Percentiles rank a stretch among this genome's conserved stretches.
These are phyloP conservation scores for Pestalotiopsis sp. DNA, from an alignment of 2,329 filamentous ascomycete species.

Conservation along the genomic window DNA sequence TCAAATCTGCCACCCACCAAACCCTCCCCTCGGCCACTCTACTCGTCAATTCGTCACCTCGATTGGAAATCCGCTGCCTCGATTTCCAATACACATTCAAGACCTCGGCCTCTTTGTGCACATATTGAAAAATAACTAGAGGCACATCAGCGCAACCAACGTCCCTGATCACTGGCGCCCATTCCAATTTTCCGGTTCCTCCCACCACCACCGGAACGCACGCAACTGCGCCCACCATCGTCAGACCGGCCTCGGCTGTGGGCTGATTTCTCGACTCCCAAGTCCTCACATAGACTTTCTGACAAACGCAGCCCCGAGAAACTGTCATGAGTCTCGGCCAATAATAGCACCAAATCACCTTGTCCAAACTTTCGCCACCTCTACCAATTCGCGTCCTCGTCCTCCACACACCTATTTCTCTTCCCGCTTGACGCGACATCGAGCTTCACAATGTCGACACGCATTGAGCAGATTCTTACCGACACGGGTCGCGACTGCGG, in stretches of 20 bases:
- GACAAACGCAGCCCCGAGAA: background rate
- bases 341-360: background rate
- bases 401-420: background rate
- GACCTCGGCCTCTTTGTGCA: too few species aligned
- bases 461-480: conserved; percentile 41
- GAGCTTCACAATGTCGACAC: conserved; percentile 33
- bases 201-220: background rate
- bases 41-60: background rate
- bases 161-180: background rate
- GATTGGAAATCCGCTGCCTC: background rate
- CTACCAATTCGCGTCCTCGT: conserved; percentile 14
- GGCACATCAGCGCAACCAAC: background rate
- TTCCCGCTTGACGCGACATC: background rate
- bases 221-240: background rate
- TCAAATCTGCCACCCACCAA: conserved; percentile 6
- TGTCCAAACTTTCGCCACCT: background rate
- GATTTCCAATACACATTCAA: background rate
- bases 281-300: background rate
- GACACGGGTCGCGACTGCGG: conserved; percentile 43
- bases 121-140: too few species aligned
- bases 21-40: background rate
- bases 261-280: background rate
- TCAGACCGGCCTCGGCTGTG: background rate
- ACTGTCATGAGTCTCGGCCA: background rate
- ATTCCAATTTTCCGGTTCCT: background rate